Conservation (phyloP, 1,284 basidiomycete genomes). For the Ganoderma meredithae region DNA sequence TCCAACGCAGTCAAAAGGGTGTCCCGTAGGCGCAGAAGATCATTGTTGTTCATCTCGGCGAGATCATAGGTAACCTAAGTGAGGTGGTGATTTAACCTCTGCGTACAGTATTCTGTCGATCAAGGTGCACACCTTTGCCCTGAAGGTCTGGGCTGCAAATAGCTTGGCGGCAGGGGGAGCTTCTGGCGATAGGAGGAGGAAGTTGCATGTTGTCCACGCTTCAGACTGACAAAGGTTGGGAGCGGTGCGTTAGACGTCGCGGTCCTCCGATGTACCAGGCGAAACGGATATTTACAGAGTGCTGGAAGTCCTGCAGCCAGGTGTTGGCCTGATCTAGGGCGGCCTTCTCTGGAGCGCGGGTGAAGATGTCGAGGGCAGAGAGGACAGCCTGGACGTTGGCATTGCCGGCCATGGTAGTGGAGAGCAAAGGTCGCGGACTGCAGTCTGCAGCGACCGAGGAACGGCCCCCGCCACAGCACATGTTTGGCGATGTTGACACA, state of each 20-base stretch:
- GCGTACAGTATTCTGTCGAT: conserved; percentile 7
- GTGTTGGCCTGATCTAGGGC: conserved; percentile 87
- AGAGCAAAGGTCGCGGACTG: conserved; percentile 17
- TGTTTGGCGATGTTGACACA: conserved; percentile 33
- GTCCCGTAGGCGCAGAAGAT: conserved; percentile 85
- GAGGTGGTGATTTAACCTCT: conserved; percentile 15
- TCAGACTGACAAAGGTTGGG: conserved; percentile 70
- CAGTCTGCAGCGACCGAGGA: conserved; percentile 1
- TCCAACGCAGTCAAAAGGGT: conserved; percentile 84
- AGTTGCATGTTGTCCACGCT: conserved; percentile 96
- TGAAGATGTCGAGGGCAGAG: conserved; percentile 79
- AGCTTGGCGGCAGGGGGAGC: conserved; percentile 85
- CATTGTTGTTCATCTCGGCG: conserved; percentile 78
- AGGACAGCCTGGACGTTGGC: conserved; percentile 73
- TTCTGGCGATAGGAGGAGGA: conserved; percentile 84
- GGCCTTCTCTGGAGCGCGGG: conserved; percentile 80
- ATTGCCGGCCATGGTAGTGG: conserved; percentile 68
- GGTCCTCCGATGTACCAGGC: conserved; percentile 55
- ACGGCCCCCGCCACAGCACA: conserved; percentile 24
- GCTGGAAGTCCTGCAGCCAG: conserved; percentile 96
- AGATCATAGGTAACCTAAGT: conserved; percentile 94
- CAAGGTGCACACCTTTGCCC: conserved; percentile 80
- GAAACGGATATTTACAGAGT: conserved; percentile 88
- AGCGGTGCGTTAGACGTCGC: conserved; percentile 65
- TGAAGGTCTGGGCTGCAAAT: conserved; percentile 97